Base-by-base conservation (phyloP, 78 protist species). In the Planoprotostelium fungivorum region DNA sequence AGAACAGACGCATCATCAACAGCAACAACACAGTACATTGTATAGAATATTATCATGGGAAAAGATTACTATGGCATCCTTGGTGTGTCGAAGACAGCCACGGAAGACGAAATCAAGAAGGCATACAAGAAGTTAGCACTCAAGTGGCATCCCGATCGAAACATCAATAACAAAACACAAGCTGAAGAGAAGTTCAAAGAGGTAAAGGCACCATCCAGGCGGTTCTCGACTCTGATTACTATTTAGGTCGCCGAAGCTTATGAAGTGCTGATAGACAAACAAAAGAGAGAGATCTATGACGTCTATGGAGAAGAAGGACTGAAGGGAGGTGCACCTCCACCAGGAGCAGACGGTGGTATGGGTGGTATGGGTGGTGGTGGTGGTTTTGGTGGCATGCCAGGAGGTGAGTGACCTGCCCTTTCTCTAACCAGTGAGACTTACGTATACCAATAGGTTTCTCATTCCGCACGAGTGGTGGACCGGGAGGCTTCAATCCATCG, bases 251-350 rank as follows among this genome's bases (percentile, higher is more conserved):
- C 94, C 34, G 88, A 89, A 1, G 99, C 99, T 23, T 98, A 94
- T 88, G 99, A 99, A 0, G 97, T 98, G 0, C 95, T 98, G 23
- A 29, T 88, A 85, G 98, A 98, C 63, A 36, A 84, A n/a, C 90
- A 96, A 88, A 98, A 97, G 94, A 93, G 99, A 35, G 83, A 85
- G n/a, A 0, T 90, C 36, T 98, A 98, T 90, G 99, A 98, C 87
- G 90, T 84, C 85, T 92, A 93, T 88, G 99, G 99, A 84, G 97
- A 93, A 90, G 97, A 96, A 87, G 99, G 98, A 29, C 91, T 98
- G 5, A 89, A 92, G 63, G 98, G 97, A 36, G 95, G 97, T 29
- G 96, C 94, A 34, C 92, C 93, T 37, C 73, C 86, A 83, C 93
- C 38, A 73, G 84, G 84, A 31, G 85, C 94, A 25, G 89, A 88